These are phyloP conservation scores for Leucocoprinus leucothites DNA, from an alignment of 768 basidiomycete species.

Conservation along the genomic window DNA sequence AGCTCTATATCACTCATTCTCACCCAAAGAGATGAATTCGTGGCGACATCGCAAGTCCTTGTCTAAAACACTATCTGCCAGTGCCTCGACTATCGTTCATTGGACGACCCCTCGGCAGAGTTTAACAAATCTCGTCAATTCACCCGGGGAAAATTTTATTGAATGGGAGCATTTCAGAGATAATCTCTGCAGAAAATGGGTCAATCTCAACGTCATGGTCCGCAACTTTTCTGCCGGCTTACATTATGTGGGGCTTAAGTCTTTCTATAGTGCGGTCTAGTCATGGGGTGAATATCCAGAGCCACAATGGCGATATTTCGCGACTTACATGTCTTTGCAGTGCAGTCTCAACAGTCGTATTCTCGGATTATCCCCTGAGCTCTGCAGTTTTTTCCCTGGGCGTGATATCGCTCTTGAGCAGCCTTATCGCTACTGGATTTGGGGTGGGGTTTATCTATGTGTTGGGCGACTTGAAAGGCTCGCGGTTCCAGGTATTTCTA, in stretches of 20 bases:
- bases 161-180: conserved; percentile 13
- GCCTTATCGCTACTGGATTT: conserved; percentile 13
- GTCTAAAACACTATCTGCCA: background rate
- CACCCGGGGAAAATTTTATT: conserved; percentile 3
- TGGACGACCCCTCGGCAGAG: conserved; percentile 6
- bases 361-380: conserved; percentile 9
- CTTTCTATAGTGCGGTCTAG: conserved; percentile 1
- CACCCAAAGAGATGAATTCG: background rate
- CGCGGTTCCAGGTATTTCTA: conserved; percentile 9
- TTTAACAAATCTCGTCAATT: background rate
- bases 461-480: conserved; percentile 10
- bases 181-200: conserved; percentile 11
- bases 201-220: conserved; percentile 14
- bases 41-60: background rate
- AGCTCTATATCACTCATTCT: background rate
- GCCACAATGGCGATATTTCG: background rate
- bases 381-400: conserved; percentile 8
- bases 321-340: background rate
- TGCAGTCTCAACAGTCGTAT: conserved; percentile 12
- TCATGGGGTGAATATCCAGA: background rate
- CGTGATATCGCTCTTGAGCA: conserved; percentile 11
- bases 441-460: conserved; percentile 15
- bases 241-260: background rate
- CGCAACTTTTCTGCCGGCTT: background rate
- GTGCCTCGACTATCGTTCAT: background rate